Evolutionary conservation across 805 yeast genomes (phyloP).

Genomic region (Candida peoriensis): DNA sequence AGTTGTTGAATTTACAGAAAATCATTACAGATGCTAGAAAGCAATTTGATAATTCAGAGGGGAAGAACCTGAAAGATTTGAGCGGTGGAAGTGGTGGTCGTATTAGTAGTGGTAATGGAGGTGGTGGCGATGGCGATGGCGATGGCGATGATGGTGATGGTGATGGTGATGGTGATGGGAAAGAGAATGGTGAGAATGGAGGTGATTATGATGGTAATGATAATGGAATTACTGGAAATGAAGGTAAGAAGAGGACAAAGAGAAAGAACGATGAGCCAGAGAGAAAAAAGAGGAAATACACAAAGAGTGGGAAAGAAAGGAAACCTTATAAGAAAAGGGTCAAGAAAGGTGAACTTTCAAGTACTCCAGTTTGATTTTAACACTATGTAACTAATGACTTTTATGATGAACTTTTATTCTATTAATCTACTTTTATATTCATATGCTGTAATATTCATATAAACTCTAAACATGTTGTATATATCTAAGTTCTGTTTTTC

Average conservation of each 20-base stretch:
- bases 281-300: slow-evolving; percentile 25
- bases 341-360: slow-evolving; percentile 19
- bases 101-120: no score
- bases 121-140: slow-evolving; percentile 18
- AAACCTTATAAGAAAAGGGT: slow-evolving; percentile 29
- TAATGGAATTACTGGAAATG: slow-evolving; percentile 15
- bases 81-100: slow-evolving; percentile 25
- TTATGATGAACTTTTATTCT: background rate
- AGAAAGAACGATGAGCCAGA: slow-evolving; percentile 15
- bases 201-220: slow-evolving; percentile 11
- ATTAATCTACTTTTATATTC: no score
- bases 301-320: slow-evolving; percentile 28
- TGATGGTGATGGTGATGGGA: slow-evolving; percentile 13
- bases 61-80: slow-evolving; percentile 29
- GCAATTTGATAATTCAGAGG: slow-evolving; percentile 61
- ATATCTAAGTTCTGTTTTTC: no score
- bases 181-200: slow-evolving; percentile 1
- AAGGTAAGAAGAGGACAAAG: slow-evolving; percentile 4
- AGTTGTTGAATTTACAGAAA: slow-evolving; percentile 53
- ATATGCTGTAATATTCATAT: no score
- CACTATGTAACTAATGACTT: no score
- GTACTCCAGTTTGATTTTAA: no score
- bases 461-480: no score
- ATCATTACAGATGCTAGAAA: slow-evolving; percentile 62
- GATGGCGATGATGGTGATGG: slow-evolving; percentile 24